Evolutionary conservation across 306 rosid species (phyloP), one percentile per base, ranked within the genome.

Genomic region (Gynostemma pentaphyllum): DNA sequence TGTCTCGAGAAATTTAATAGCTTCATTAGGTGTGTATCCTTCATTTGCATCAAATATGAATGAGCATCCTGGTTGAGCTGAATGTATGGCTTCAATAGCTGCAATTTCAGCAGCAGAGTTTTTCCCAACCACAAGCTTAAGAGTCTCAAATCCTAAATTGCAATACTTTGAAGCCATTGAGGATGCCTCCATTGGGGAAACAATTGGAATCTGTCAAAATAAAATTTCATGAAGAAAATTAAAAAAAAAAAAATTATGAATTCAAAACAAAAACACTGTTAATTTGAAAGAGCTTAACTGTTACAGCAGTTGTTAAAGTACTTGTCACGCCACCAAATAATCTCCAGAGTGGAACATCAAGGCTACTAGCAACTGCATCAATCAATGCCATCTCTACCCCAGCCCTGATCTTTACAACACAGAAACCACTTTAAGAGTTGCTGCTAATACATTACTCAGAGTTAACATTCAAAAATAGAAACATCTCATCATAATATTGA

Each of bases 31-130:
- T 34, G 68, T 59, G 73, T 34, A 69, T 13, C 64, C 42, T 16
- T 47, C 73, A 9, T 69, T 69, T 37, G 51, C 68, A 49, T 69
- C 73, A 45, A 69, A 46, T 48, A 69, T 57, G 34, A 69, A 46
- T 15, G 30, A 69, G 73, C 73, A 69, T 27, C 63, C 23, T 45
- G 73, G 73, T 5, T 32, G 73, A 45, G 59, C 60, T 21, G 21
- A 28, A 7, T 30, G 22, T 13, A 69, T 59, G 7, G 73, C 67
- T 48, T 69, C 63, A 8, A 69, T 57, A 22, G 63, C 73, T 69
- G 49, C 57, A 18, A 69, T 15, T 45, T 69, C 73, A 14, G 56
- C 37, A 21, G n/a, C 7, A 30, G 22, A 28, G 32, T 69, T 69
- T 21, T 27, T 9, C 29, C 73, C 59, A 9, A 69, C 51, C 8